Base-by-base conservation (phyloP, 2,329 filamentous ascomycete species). In the Alternaria conjuncta region DNA sequence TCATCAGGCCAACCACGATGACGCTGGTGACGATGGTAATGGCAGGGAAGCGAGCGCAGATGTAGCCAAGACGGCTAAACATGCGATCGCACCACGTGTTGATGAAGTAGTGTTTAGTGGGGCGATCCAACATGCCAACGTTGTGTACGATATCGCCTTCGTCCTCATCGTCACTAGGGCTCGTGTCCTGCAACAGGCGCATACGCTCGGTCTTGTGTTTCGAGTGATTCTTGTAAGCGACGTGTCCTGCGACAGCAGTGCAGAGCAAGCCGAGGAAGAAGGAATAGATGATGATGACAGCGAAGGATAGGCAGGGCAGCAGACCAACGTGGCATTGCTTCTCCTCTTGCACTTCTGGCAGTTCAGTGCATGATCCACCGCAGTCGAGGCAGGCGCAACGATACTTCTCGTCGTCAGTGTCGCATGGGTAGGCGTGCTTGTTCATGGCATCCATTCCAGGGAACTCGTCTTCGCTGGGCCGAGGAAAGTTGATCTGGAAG, bases 401-500 rank as follows among this genome's bases (percentile, higher is more conserved):
- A 80, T 93, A 98, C 65, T 87, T 86, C 60, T 93, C 89, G 71
- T 98, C 93, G 41, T 92, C 88, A 70, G 95, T 94, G 78, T 97
- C 97, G 85, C 96, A 99, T 59, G 90, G 89, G 80, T 96, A 95
- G 0, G 94, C 87, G 57, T 83, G 87, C 82, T 94, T 91, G 32
- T 91, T 82, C 68, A 90, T 84, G 1, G 93, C 84, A 10, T 85
- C 78, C 91, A 98, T 96, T n/a, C 83, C 85, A 0, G 88, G 85
- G 53, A 92, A 88, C 11, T 85, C 79, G 66, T 89, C 88, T 8
- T 86, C 79, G 10, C 80, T 83, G 63, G 80, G 87, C 68, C 81
- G 83, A 10, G 88, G 95, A 73, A 96, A 99, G 83, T 99, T 96
- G 83, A 99, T 97, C 83, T 99, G 96, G 80, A 99, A 99, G 0